Evolutionary conservation across 495 filamentous ascomycete species (phyloP).

Genomic region (Bathelium albidoporum): DNA sequence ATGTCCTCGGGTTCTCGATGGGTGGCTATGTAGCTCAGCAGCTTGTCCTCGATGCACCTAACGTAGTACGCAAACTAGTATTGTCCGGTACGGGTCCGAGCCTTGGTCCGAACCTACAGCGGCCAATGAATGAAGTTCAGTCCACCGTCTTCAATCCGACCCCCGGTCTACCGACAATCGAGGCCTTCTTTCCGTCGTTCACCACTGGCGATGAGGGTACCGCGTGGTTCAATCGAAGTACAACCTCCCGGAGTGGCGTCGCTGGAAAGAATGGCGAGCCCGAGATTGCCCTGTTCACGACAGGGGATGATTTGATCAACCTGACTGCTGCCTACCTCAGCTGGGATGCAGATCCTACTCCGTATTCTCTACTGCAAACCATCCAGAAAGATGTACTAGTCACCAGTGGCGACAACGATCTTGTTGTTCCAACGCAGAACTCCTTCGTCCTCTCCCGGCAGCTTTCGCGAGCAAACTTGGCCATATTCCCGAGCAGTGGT

Average conservation of each 20-base stretch:
- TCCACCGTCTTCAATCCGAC: not conserved
- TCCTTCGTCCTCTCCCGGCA: not conserved
- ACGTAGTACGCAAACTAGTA: conserved; percentile 15
- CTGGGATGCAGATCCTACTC: conserved; percentile 2
- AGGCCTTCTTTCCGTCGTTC: not conserved
- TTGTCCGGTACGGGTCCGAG: conserved; percentile 13
- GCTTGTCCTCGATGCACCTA: conserved; percentile 17
- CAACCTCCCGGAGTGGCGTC: not conserved
- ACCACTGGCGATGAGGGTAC: not conserved
- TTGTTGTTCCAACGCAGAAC: not conserved
- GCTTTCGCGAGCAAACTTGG: conserved; percentile 1
- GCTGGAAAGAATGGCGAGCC: conserved; percentile 3
- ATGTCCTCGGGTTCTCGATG: conserved; percentile 24
- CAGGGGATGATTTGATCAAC: not conserved
- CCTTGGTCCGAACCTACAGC: not conserved
- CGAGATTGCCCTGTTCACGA: not conserved
- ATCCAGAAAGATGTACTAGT: conserved; percentile 1
- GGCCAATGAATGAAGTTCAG: conserved; percentile 1
- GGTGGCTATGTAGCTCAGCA: conserved; percentile 20
- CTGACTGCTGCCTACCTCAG: not conserved
- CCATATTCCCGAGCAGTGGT: not conserved
- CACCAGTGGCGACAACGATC: conserved; percentile 1
- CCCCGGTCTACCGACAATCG: conserved; percentile 1
- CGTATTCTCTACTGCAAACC: not conserved
- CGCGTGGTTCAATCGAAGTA: conserved; percentile 2